Base-by-base conservation (phyloP, 176 grass and related monocot species). In the Eragrostis nindensis region DNA sequence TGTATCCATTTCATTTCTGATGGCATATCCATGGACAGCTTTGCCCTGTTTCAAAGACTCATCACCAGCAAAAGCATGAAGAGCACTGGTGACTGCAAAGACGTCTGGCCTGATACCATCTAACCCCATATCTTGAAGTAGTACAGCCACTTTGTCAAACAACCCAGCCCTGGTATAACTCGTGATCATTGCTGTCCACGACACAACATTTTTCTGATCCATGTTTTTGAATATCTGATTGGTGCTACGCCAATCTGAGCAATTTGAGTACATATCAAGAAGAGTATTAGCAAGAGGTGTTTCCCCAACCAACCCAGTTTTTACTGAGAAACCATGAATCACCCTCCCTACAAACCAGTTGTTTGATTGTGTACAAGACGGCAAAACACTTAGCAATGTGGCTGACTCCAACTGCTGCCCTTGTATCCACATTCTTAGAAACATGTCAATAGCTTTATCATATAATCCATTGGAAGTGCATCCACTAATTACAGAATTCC, bases 211-310 rank as follows among this genome's bases (percentile, higher is more conserved):
- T 84, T 76, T 97, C 47, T 87, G 76, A 78, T 63, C 68, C 85
- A 94, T 92, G 29, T 62, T 94, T 24, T 81, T 83, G 68, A 92
- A 94, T 82, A 97, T 86, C 68, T 77, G 86, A 68, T 92, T 82
- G 44, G 92, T 89, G 53, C 79, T 82, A 81, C 52, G 80, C 82
- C 91, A 86, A 77, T 90, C 82, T 41, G 83, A 90, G 63, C 90
- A 94, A 86, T 91, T 97, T 61, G 92, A 94, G 59, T 97, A 94
- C 92, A 92, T 97, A 75, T 90, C 82, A 7, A 97, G 89, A 68
- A 94, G 77, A 87, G 86, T 86, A 76, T 92, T 97, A 71, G 68
- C 68, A 36, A 94, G 55, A 64, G 65, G 46, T 70, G 81, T 75
- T 64, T 97, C 80, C 53, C 57, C 16, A 27, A 76, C 42, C 40